A percentile compares a stretch with the other conserved stretches of the same genome.
Evolutionary conservation across 768 basidiomycete genomes (phyloP).

Genomic region (Cystobasidium tubakii): DNA sequence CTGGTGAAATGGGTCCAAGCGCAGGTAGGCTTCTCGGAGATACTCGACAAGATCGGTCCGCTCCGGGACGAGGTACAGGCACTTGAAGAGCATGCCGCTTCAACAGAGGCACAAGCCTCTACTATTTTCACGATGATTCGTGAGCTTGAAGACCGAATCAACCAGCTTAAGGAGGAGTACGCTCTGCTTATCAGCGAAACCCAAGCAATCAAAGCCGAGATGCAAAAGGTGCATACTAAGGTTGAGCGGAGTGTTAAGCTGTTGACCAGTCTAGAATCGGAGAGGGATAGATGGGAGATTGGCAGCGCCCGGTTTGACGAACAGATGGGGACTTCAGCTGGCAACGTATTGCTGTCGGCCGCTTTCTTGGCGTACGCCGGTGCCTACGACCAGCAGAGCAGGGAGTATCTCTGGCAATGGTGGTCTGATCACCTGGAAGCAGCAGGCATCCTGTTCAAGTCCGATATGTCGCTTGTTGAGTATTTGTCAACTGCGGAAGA

Average conservation of each 20-base stretch:
- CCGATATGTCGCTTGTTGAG: constrained; percentile 84
- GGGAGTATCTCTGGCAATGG: constrained; percentile 92
- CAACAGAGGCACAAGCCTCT: constrained; percentile 86
- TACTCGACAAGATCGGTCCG: constrained; percentile 92
- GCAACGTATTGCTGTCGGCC: constrained; percentile 88
- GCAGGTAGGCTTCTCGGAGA: constrained; percentile 93
- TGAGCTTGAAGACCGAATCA: constrained; percentile 87
- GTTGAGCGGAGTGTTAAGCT: constrained; percentile 95
- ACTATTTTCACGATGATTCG: constrained; percentile 86
- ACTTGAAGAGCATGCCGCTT: constrained; percentile 83
- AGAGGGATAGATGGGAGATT: constrained; percentile 85
- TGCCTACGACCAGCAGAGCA: constrained; percentile 97
- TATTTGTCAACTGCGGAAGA: constrained; percentile 96
- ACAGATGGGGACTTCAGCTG: constrained; percentile 97
- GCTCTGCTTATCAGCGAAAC: constrained; percentile 93
- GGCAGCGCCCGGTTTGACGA: constrained; percentile 92
- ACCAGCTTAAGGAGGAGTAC: constrained; percentile 92
- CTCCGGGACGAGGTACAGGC: constrained; percentile 90
- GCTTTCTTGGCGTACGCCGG: constrained; percentile 96
- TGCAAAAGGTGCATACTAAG: constrained; percentile 95
- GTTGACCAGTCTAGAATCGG: constrained; percentile 87
- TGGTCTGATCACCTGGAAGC: constrained; percentile 85
- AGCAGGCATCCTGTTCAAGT: constrained; percentile 84
- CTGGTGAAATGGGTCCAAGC: constrained; percentile 97
- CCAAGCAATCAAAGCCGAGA: constrained; percentile 92